Percentiles rank a stretch among this genome's conserved stretches.
phyloP scores from a whole-genome alignment of 495 filamentous ascomycete species.

The Amorphotheca resinae region DNA sequence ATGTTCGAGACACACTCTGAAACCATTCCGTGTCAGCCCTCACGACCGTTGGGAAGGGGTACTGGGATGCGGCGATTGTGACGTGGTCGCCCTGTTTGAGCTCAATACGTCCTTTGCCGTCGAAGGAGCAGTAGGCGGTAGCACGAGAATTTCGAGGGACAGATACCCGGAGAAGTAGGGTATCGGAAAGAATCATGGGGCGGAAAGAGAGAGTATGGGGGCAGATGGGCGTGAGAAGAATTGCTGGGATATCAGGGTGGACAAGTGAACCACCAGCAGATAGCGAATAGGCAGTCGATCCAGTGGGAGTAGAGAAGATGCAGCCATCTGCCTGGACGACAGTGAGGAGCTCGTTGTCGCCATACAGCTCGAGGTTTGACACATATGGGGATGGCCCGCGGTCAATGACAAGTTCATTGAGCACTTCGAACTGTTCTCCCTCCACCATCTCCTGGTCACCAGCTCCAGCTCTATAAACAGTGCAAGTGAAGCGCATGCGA shows the following conservation, averaged over 20 bases:
- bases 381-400: conserved; percentile 93
- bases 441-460: conserved; percentile 45
- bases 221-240: conserved; percentile 94
- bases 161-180: conserved; percentile 74
- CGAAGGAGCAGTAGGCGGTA: conserved; percentile 90
- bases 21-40: conserved; percentile 82
- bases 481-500: conserved; percentile 96
- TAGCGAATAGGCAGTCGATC: conserved; percentile 89
- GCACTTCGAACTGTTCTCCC: conserved; percentile 82
- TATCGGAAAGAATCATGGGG: conserved; percentile 97
- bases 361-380: conserved; percentile 89
- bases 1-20: conserved; percentile 75
- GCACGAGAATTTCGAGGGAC: conserved; percentile 75
- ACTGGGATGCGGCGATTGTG: conserved; percentile 84
- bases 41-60: conserved; percentile 90
- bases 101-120: conserved; percentile 90
- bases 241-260: conserved; percentile 93
- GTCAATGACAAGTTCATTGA: conserved; percentile 97
- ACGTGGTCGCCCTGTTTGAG: conserved; percentile 86
- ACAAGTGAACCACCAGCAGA: conserved; percentile 92
- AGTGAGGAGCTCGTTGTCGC: conserved; percentile 83
- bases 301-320: conserved; percentile 93
- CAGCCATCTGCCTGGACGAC: conserved; percentile 93
- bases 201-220: conserved; percentile 94
- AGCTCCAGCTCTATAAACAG: conserved; percentile 59